Conservation (phyloP, 169 alveolate species). For the Babesia ovata region DNA sequence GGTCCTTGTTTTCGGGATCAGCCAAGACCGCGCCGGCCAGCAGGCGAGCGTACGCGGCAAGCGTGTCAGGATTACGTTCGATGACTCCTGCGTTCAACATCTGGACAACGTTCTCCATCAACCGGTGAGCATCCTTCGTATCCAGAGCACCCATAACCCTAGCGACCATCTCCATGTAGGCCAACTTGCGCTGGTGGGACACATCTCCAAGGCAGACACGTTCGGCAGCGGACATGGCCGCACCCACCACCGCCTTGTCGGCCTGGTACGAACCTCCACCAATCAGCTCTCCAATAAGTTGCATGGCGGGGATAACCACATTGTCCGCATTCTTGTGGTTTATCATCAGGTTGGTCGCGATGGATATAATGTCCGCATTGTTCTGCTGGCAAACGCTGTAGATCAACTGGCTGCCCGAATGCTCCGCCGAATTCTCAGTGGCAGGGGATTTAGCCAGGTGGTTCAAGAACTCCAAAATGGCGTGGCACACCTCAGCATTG, state of each 20-base stretch:
- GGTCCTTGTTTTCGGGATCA: constrained; percentile 3
- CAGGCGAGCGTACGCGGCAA: constrained; percentile 30
- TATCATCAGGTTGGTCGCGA: constrained; percentile 26
- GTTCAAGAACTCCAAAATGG: constrained; percentile 48
- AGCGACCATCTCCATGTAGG: constrained; percentile 36
- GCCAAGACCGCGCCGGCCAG: constrained; percentile 33
- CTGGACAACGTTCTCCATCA: constrained; percentile 30
- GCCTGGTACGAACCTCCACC: constrained; percentile 13
- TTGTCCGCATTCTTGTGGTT: constrained; percentile 50
- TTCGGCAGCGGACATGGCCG: constrained; percentile 41
- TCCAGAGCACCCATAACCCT: constrained; percentile 17
- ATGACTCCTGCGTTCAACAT: constrained; percentile 44
- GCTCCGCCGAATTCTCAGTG: constrained; percentile 1
- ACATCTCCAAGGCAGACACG: constrained; percentile 43
- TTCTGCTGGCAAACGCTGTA: constrained; percentile 4
- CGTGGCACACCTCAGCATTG: constrained; percentile 42
- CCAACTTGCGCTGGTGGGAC: constrained; percentile 28
- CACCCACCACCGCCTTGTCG: constrained; percentile 12
- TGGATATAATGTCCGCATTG: constrained; percentile 18
- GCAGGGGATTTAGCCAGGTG: constrained; percentile 53
- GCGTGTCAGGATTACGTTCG: constrained; percentile 41
- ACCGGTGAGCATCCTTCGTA: constrained; percentile 1
- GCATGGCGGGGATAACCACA: constrained; percentile 54
- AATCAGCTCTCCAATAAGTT: constrained; percentile 45
- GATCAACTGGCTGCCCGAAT: constrained; percentile 20